Conservation (phyloP, 2,329 filamentous ascomycete genomes). For the Herpomyces periplanetae region DNA sequence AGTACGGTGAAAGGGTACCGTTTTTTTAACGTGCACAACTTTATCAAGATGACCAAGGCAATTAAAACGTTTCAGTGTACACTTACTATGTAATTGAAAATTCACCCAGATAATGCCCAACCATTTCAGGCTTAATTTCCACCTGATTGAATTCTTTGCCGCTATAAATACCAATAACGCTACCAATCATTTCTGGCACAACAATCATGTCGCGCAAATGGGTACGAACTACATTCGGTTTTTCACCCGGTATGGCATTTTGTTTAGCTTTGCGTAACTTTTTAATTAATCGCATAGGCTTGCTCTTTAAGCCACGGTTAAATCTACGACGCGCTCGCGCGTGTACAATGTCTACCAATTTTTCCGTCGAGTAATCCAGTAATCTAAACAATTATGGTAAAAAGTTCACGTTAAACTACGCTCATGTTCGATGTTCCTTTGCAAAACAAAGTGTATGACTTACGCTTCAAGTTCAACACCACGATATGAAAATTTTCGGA, state of each 20-base stretch:
- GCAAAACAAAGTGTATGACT: conserved; percentile 8
- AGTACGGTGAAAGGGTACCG: conserved; percentile 1
- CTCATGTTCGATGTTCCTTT: conserved; percentile 1
- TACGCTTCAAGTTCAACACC: conserved; percentile 98
- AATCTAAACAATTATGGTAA: conserved; percentile 18
- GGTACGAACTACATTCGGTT: conserved; percentile 96
- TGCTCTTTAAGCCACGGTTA: conserved; percentile 98
- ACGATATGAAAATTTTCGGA: conserved; percentile 99
- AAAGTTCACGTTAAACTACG: background rate
- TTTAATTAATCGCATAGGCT: conserved; percentile 99
- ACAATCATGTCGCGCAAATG: conserved; percentile 99
- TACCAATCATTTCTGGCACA: conserved; percentile 98
- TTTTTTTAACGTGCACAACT: conserved; percentile 1
- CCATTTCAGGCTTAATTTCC: conserved; percentile 99
- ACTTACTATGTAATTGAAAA: conserved; percentile 99
- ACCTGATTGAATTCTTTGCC: conserved; percentile 99
- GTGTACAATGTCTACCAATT: conserved; percentile 97
- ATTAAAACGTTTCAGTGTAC: conserved; percentile 1
- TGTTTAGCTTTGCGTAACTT: conserved; percentile 99
- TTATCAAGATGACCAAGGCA: conserved; percentile 1
- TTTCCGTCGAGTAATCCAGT: conserved; percentile 87
- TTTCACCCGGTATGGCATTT: conserved; percentile 96
- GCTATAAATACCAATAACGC: conserved; percentile 94
- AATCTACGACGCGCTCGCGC: conserved; percentile 91
- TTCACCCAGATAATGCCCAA: conserved; percentile 94